These are phyloP conservation scores for Vicia faba DNA, from an alignment of 306 rosid genomes.

Conservation along the genomic window DNA sequence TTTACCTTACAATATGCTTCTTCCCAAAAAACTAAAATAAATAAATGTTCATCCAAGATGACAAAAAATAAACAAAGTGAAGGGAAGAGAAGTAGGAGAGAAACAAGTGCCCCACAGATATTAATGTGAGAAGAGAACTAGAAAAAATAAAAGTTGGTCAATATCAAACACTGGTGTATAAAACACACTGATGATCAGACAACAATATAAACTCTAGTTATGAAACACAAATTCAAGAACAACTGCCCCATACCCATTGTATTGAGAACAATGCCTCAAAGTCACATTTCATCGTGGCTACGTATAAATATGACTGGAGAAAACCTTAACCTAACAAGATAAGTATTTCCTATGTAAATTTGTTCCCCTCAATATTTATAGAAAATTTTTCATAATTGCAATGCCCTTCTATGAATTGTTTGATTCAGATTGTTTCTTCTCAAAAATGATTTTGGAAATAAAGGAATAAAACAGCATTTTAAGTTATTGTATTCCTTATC, in stretches of 20 bases:
- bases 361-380: no score
- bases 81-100: conserved; percentile 10
- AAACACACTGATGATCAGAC: conserved; percentile 14
- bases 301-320: no score
- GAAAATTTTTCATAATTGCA: no score
- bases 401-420: no score
- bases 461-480: no score
- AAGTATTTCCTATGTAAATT: no score
- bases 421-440: no score
- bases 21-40: background rate
- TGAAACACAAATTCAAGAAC: conserved; percentile 1
- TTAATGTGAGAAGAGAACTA: background rate
- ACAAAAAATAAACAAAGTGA: background rate
- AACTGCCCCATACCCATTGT: background rate
- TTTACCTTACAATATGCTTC: background rate
- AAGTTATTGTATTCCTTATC: no score
- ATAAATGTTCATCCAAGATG: background rate
- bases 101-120: conserved; percentile 3
- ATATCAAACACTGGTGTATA: background rate
- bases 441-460: no score
- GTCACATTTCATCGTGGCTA: no score
- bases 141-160: background rate
- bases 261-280: no score
- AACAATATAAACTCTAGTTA: conserved; percentile 2
- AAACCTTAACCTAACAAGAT: no score